Base-by-base conservation (phyloP, 2,329 filamentous ascomycete species). In the Drechslerella coelobrocha region DNA sequence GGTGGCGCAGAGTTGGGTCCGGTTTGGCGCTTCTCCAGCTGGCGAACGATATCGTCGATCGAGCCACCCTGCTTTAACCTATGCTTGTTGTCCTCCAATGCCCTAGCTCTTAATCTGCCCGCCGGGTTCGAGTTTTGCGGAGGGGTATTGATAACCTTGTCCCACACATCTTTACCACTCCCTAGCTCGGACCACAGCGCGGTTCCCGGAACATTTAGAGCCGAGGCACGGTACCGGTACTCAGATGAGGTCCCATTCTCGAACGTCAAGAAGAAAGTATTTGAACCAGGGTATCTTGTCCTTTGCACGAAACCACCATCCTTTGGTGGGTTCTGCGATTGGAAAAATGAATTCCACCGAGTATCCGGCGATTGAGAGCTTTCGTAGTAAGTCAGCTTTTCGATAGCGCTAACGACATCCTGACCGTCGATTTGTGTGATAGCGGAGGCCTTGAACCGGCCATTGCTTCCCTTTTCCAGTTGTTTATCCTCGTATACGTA, bases 401-500 rank as follows among this genome's bases (percentile, higher is more conserved):
- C 57, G 31, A 69, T 69, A 1, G 59, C 57, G 2, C 43, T 57
- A n/a, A 59, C 6, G n/a, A 61, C 52, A 29, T 65, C 54, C 14
- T 72, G 39, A 21, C 68, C 68, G 23, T 72, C 54, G 17, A 72
- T 65, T 2, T 72, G 59, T 4, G 68, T 72, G 45, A 72, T 65
- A n/a, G 60, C 68, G 7, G 68, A 60, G 6, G 57, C 53, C 2
- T 31, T 19, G n/a, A 57, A 39, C 1, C 8, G 19, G 26, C 23
- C 12, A 24, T 19, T 29, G 1, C 10, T 29, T 3, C 17, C 17
- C 24, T 19, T 6, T 19, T 39, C 41, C 4, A 29, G n/a, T 5
- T 29, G 3, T 60, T 60, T 21, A 39, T 63, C 68, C 19, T 43
- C 29, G 0, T 37, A 23, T 21, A 55, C 68, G 31, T 56, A 72